Evolutionary conservation across 2,329 filamentous ascomycete species (phyloP).

Genomic region (Xylaria multiplex): DNA sequence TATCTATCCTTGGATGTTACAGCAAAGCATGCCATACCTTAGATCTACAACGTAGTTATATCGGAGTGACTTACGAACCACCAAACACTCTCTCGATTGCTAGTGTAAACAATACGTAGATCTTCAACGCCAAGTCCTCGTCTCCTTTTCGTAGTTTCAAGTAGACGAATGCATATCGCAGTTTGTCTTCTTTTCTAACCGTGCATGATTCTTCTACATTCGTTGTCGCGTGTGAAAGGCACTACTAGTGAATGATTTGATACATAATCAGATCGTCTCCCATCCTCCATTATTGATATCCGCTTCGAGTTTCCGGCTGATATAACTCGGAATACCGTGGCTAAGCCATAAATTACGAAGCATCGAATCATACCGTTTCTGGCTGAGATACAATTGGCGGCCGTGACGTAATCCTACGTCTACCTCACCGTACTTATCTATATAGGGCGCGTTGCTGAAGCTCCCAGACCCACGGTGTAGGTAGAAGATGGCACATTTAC

Average conservation of each 20-base stretch:
- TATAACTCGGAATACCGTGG: slow-evolving; percentile 87
- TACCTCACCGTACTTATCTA: slow-evolving; percentile 95
- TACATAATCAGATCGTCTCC: slow-evolving; percentile 74
- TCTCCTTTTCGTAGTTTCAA: neutral
- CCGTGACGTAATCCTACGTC: slow-evolving; percentile 90
- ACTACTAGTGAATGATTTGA: neutral
- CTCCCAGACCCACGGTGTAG: slow-evolving; percentile 84
- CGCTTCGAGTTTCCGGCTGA: slow-evolving; percentile 88
- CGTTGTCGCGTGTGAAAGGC: neutral
- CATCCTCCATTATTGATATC: slow-evolving; percentile 98
- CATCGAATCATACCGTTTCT: slow-evolving; percentile 91
- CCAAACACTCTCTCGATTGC: neutral
- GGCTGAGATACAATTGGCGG: slow-evolving; percentile 90
- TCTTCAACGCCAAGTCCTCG: slow-evolving; percentile 7
- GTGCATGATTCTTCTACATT: slow-evolving; percentile 5
- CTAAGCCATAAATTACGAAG: slow-evolving; percentile 86
- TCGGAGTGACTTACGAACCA: neutral
- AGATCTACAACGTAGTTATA: neutral
- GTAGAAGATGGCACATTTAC: slow-evolving; percentile 93
- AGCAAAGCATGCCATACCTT: neutral
- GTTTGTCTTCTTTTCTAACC: neutral
- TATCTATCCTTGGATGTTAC: no score
- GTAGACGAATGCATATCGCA: slow-evolving; percentile 1
- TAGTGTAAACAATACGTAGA: slow-evolving; percentile 15
- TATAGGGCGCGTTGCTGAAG: slow-evolving; percentile 88